Base-by-base conservation (phyloP, 345 rosid species). In the Erucastrum elatum region DNA sequence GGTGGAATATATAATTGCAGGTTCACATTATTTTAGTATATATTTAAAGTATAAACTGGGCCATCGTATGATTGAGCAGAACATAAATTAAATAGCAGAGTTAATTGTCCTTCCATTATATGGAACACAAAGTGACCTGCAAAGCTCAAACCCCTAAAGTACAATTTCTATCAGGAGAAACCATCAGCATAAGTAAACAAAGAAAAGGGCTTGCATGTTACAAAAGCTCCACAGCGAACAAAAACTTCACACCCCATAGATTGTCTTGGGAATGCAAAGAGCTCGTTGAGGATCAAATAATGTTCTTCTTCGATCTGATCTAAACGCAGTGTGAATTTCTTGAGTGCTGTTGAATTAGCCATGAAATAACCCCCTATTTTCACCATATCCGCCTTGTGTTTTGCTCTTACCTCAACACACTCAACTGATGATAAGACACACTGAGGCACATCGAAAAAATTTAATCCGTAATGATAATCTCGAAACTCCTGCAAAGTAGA, bases 191-290 rank as follows among this genome's bases (percentile, higher is more conserved):
- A 44, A 44, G 51, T 44, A 11, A 44, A 44, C 51, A 44, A 15
- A 60, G 75, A 15, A 30, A 46, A 65, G 29, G 71, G 64, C 55
- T 74, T 44, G 70, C 65, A 33, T 46, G 59, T 63, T 62, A 33
- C 51, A 30, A 11, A 53, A 33, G 77, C n/a, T 65, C 37, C 25
- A 16, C 31, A 74, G 35, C 55, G 51, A 34, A 53, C 72, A 59
- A 58, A n/a, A 66, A 66, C 46, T 39, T 75, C 79, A 75, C 67
- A 68, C 33, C 8, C 1, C 9, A 21, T 41, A 67, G 74, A 75
- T 39, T 21, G 25, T 41, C 73, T 75, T 39, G 59, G 73, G 8
- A 68, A 41, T 39, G 59, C 27, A 59, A 58, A 44, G 74, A 68
- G 44, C 34, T 68, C 13, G 6, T 29, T 3, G 49, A 41, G 68